Conservation (phyloP, 371 early-diverging fungal species). For the Apophysomyces elegans region DNA sequence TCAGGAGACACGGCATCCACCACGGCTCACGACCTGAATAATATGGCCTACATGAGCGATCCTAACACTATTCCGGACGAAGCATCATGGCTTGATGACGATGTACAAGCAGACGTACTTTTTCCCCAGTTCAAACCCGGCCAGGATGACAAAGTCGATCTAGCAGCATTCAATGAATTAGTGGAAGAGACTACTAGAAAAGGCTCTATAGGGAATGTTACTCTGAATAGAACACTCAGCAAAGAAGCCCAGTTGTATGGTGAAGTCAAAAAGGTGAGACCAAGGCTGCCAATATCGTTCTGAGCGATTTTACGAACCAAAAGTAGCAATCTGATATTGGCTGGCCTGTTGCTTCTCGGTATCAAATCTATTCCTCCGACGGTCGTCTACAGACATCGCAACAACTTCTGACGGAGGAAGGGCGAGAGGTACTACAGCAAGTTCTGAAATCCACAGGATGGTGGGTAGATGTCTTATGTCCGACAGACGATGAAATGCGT, state of each 20-base stretch:
- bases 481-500: constrained; percentile 82
- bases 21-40: neutral
- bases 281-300: neutral
- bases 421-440: constrained; percentile 37
- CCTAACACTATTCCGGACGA: neutral
- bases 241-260: constrained; percentile 32
- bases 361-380: constrained; percentile 30
- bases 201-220: constrained; percentile 29
- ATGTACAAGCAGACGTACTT: constrained; percentile 43
- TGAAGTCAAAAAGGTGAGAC: constrained; percentile 17
- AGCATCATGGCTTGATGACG: constrained; percentile 17
- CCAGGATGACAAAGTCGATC: constrained; percentile 29
- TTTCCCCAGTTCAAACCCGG: constrained; percentile 33
- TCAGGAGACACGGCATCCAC: neutral
- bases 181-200: constrained; percentile 31
- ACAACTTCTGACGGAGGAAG: constrained; percentile 35
- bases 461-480: constrained; percentile 87
- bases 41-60: neutral
- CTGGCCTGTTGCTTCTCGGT: constrained; percentile 20
- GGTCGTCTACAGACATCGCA: constrained; percentile 12
- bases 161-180: constrained; percentile 37
- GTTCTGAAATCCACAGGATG: constrained; percentile 65
- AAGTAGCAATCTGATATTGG: constrained; percentile 3
- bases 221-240: constrained; percentile 31
- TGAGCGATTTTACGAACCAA: constrained; percentile 5